phyloP scores from a whole-genome alignment of 1,139 yeast species.

The Pichia sp. region DNA sequence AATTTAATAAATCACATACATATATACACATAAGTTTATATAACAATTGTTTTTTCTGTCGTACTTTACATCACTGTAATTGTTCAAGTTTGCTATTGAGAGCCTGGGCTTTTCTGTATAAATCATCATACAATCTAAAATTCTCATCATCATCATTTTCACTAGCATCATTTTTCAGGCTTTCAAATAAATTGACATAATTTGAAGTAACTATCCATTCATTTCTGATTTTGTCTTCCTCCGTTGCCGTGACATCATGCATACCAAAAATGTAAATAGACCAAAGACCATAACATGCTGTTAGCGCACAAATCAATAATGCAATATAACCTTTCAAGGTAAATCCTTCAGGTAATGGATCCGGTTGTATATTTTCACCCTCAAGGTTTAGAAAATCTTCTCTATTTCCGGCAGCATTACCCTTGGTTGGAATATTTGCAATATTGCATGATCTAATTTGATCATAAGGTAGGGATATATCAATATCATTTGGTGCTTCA shows the following conservation, averaged over 20 bases:
- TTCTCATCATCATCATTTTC: not conserved
- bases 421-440: conserved; percentile 36
- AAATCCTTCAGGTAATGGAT: conserved; percentile 59
- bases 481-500: conserved; percentile 54
- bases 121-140: not conserved
- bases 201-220: conserved; percentile 15
- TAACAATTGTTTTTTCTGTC: not conserved
- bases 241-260: conserved; percentile 45
- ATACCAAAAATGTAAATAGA: conserved; percentile 54
- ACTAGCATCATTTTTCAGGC: not conserved
- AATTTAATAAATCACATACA: not conserved
- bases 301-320: conserved; percentile 44
- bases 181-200: conserved; percentile 4
- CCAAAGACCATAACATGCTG: conserved; percentile 49
- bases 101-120: not conserved
- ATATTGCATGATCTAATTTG: conserved; percentile 40
- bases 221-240: conserved; percentile 21
- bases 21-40: not conserved
- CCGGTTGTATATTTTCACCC: conserved; percentile 49
- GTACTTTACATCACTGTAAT: too few relatives aligned
- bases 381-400: conserved; percentile 44
- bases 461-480: conserved; percentile 29
- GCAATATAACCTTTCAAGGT: conserved; percentile 64
- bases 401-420: conserved; percentile 66
- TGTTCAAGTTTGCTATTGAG: not conserved